These are phyloP conservation scores for Colletotrichum sp. DNA, from an alignment of 2,329 filamentous ascomycete species.

Conservation along the genomic window DNA sequence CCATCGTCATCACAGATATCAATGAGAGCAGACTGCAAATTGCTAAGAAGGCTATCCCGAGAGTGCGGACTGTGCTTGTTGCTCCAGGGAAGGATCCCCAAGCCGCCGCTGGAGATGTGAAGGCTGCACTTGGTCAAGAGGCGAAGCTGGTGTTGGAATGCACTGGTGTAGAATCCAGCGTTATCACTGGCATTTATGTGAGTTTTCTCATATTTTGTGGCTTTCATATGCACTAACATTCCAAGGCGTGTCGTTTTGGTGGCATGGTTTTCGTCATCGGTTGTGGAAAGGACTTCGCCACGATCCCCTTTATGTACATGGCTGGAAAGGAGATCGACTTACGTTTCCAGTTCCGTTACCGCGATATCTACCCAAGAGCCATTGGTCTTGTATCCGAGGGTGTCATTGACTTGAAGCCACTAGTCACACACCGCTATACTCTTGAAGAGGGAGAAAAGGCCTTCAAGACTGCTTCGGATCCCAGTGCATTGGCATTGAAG, in stretches of 20 bases:
- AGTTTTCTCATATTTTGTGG: not conserved
- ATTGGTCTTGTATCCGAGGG: slow-evolving; percentile 37
- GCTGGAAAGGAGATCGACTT: slow-evolving; percentile 36
- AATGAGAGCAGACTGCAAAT: not conserved
- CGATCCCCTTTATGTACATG: slow-evolving; percentile 40
- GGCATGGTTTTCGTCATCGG: slow-evolving; percentile 40
- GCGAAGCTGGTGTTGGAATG: slow-evolving; percentile 68
- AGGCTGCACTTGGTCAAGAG: slow-evolving; percentile 33
- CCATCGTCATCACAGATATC: slow-evolving; percentile 47
- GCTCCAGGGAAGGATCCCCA: not conserved
- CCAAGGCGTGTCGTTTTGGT: slow-evolving; percentile 30
- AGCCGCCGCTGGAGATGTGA: slow-evolving; percentile 24
- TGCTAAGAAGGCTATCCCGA: slow-evolving; percentile 2
- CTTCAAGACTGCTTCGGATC: slow-evolving; percentile 22
- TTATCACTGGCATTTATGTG: slow-evolving; percentile 64
- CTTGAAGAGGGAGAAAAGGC: slow-evolving; percentile 36
- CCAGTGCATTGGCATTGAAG: slow-evolving; percentile 13
- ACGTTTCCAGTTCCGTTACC: slow-evolving; percentile 41
- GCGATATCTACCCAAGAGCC: slow-evolving; percentile 42
- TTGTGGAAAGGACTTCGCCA: slow-evolving; percentile 34
- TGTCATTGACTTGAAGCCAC: slow-evolving; percentile 29
- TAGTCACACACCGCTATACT: slow-evolving; percentile 34
- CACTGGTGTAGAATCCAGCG: slow-evolving; percentile 68
- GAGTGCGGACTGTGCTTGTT: slow-evolving; percentile 1
- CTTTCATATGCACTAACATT: not conserved